phyloP scores from a whole-genome alignment of 192 early-diverging fungal species.

The Backusella psychrophila region DNA sequence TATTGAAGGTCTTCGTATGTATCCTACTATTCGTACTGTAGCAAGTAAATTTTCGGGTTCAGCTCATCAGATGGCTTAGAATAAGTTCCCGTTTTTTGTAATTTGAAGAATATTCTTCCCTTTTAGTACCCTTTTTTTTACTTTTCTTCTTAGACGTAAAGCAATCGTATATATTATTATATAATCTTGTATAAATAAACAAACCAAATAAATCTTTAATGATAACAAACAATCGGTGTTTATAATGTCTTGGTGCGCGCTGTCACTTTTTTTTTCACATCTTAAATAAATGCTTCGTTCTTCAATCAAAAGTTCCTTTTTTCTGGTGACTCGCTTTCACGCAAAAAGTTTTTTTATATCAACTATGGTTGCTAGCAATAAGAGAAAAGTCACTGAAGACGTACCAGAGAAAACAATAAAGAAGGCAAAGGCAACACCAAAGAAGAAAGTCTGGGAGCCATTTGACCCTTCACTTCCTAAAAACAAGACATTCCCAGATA shows the following conservation, averaged over 20 bases:
- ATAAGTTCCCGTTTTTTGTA: not conserved
- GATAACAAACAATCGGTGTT: not conserved
- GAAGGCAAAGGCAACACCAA: slow-evolving; percentile 4
- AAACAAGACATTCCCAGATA: slow-evolving; percentile 67
- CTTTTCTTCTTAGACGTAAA: not conserved
- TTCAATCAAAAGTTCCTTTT: not conserved
- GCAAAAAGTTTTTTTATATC: not conserved
- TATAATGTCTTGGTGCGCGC: not conserved
- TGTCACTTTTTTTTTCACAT: not conserved
- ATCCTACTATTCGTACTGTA: slow-evolving; percentile 64
- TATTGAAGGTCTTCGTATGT: slow-evolving; percentile 84
- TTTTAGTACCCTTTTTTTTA: not conserved
- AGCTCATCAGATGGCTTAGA: not conserved
- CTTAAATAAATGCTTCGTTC: not conserved
- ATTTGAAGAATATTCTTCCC: not conserved
- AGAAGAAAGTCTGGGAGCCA: slow-evolving; percentile 12
- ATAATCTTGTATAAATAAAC: not conserved
- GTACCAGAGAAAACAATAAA: not conserved
- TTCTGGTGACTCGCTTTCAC: slow-evolving; percentile 1
- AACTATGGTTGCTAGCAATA: not conserved
- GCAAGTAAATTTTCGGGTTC: not conserved
- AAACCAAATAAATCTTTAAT: not conserved
- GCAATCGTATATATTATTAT: not conserved
- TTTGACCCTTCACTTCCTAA: slow-evolving; percentile 43
- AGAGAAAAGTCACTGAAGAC: not conserved